Conservation (phyloP, 192 early-diverging fungal genomes). For the Backusella psychrophila region DNA sequence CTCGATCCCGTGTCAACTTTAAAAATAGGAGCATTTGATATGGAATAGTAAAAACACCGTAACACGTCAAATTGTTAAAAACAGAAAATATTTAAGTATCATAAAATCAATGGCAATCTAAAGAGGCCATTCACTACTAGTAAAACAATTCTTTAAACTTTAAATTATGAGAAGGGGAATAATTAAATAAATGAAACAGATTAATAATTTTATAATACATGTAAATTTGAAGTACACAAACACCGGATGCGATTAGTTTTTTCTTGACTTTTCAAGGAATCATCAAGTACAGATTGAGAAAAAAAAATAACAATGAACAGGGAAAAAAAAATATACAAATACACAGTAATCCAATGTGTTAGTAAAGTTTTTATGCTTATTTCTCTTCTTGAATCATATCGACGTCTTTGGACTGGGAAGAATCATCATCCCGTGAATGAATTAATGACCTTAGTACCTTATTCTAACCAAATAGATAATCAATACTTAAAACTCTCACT, state of each 20-base stretch:
- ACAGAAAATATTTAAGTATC: not conserved
- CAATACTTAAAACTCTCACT: not conserved
- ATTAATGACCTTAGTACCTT: slow-evolving; percentile 10
- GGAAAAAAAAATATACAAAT: not conserved
- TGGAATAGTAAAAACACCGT: not conserved
- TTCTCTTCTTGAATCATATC: not conserved
- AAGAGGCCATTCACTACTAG: not conserved
- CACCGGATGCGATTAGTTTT: not conserved
- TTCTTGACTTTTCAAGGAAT: not conserved
- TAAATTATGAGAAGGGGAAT: not conserved
- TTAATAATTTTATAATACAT: slow-evolving; percentile 1
- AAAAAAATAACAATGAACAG: not conserved
- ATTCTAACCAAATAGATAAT: slow-evolving; percentile 5
- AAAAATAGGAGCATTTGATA: not conserved
- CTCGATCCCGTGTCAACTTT: not conserved
- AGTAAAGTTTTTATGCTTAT: not conserved
- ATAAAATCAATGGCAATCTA: not conserved
- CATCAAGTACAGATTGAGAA: not conserved
- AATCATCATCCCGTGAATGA: not conserved
- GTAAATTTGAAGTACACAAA: not conserved
- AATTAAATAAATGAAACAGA: not conserved
- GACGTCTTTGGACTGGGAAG: not conserved
- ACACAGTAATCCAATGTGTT: not conserved
- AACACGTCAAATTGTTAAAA: not conserved
- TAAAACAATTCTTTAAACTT: not conserved